A percentile compares a stretch with the other conserved stretches of the same genome.
Evolutionary conservation across 2,329 filamentous ascomycete species (phyloP).

Genomic region (Pseudogymnoascus sp.): DNA sequence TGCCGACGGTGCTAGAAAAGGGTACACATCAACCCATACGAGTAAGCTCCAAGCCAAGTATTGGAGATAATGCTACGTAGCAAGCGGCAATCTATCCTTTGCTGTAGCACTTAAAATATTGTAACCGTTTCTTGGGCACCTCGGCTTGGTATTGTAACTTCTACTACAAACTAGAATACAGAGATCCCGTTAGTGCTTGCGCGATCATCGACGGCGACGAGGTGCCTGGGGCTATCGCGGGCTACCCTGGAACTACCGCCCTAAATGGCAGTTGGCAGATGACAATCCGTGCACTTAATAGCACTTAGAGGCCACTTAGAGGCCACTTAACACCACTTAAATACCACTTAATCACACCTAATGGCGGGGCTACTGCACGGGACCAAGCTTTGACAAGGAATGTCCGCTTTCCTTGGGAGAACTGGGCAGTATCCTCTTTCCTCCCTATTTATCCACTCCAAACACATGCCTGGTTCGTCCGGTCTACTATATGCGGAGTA

Average conservation of each 20-base stretch:
- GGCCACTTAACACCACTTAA: neutral
- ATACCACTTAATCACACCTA: neutral
- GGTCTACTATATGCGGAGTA: neutral
- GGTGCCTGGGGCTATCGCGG: neutral
- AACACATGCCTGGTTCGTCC: neutral
- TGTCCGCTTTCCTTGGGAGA: neutral
- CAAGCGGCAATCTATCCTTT: neutral
- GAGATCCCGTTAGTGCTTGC: neutral
- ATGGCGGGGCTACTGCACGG: neutral
- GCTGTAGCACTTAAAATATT: neutral
- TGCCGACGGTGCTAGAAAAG: neutral
- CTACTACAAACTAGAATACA: neutral
- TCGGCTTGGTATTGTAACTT: neutral
- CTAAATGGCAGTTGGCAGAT: neutral
- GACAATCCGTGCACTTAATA: neutral
- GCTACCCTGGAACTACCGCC: neutral
- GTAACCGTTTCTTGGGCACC: neutral
- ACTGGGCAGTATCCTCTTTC: neutral
- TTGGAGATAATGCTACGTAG: neutral
- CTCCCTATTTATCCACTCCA: neutral
- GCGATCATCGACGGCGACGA: neutral
- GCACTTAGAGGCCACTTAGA: neutral
- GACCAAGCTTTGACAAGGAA: conserved; percentile 8
- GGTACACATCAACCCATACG: neutral
- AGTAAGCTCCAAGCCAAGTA: neutral